A percentile compares a stretch with the other conserved stretches of the same genome.
Evolutionary conservation across 208 protist species (phyloP).

Genomic region (Leishmania guyanensis): DNA sequence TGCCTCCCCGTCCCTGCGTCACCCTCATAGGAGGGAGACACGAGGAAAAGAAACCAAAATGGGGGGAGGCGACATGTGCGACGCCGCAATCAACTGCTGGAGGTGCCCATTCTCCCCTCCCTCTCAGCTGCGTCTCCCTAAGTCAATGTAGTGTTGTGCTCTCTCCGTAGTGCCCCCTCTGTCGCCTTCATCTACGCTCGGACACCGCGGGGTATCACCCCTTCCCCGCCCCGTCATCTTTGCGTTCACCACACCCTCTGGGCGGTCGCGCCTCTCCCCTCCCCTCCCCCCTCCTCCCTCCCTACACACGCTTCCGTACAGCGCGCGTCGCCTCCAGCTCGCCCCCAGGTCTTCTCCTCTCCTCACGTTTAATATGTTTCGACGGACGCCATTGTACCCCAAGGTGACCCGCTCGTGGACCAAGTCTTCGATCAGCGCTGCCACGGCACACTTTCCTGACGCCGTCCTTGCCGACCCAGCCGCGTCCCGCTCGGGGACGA

Average conservation of each 20-base stretch:
- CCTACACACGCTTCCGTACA: background rate
- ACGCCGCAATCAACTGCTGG: background rate
- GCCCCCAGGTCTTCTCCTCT: background rate
- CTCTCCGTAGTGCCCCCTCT: background rate
- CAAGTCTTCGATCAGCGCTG: conserved; percentile 53
- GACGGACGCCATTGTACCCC: conserved; percentile 42
- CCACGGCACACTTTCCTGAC: conserved; percentile 78
- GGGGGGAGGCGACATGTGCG: background rate
- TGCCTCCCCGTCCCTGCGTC: too few relatives aligned
- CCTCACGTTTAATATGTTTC: conserved; percentile 46
- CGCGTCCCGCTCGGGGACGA: conserved; percentile 34
- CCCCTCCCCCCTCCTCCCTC: too few relatives aligned
- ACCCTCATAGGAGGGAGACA: background rate
- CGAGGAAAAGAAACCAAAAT: background rate
- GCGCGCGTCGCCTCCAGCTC: background rate
- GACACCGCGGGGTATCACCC: background rate
- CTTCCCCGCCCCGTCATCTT: background rate
- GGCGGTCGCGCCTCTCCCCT: background rate
- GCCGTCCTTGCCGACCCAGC: conserved; percentile 65
- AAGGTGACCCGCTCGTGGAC: conserved; percentile 83
- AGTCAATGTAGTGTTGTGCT: background rate
- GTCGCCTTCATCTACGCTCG: background rate
- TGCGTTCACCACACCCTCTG: background rate
- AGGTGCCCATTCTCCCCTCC: background rate
- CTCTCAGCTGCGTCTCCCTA: too few relatives aligned